These are phyloP conservation scores for Pythium phragmiticola DNA, from an alignment of 352 stramenopile species.

Conservation along the genomic window DNA sequence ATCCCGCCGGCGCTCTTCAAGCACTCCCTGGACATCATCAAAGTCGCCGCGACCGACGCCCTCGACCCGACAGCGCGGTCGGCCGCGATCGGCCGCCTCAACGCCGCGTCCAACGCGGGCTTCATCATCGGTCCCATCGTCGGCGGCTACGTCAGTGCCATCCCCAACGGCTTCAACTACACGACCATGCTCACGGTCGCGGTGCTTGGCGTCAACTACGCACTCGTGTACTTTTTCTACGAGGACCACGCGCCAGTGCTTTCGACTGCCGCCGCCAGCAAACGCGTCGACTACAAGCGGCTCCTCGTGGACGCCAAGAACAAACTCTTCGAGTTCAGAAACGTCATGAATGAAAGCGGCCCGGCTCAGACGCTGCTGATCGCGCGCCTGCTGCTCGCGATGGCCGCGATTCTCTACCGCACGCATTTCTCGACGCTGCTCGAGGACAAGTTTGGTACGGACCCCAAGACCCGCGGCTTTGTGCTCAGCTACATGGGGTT, in stretches of 20 bases:
- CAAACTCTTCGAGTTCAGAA: constrained; percentile 63
- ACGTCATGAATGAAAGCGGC: constrained; percentile 62
- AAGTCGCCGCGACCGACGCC: constrained; percentile 65
- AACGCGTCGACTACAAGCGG: constrained; percentile 21
- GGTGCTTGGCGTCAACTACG: constrained; percentile 72
- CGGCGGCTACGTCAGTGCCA: constrained; percentile 63
- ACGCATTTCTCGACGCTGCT: constrained; percentile 77
- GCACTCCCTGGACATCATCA: constrained; percentile 80
- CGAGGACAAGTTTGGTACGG: constrained; percentile 77
- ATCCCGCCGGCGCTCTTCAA: constrained; percentile 77
- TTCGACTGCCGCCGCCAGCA: constrained; percentile 10
- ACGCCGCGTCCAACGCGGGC: constrained; percentile 66
- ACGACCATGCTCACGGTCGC: constrained; percentile 67
- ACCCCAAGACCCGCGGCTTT: constrained; percentile 60
- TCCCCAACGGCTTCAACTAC: constrained; percentile 81
- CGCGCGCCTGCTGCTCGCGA: constrained; percentile 68
- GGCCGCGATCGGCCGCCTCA: constrained; percentile 63
- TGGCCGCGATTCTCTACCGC: constrained; percentile 74
- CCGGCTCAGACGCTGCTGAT: constrained; percentile 66
- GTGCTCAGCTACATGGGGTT: constrained; percentile 83
- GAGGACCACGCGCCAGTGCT: constrained; percentile 22
- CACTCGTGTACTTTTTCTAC: constrained; percentile 60
- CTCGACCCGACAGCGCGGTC: constrained; percentile 36
- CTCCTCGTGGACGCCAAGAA: constrained; percentile 44
- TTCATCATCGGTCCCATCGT: constrained; percentile 77